phyloP scores from a whole-genome alignment of 345 rosid genomes.

The Linum lewisii region DNA sequence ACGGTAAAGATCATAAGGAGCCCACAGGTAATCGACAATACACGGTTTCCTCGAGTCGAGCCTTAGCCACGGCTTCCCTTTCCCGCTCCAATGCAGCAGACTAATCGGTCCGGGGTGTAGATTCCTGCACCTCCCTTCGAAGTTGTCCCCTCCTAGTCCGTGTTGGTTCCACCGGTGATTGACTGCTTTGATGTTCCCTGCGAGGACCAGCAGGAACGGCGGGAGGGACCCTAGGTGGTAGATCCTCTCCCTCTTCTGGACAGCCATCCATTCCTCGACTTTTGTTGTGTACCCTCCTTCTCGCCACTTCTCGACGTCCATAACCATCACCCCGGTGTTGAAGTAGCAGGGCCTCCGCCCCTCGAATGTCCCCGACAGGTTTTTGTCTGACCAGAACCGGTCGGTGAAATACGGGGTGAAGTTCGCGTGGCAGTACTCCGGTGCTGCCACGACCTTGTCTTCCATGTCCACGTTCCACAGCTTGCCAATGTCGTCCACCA shows the following conservation, averaged over 20 bases:
- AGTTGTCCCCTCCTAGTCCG: conserved; percentile 60
- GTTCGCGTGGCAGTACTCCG: conserved; percentile 58
- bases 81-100: conserved; percentile 66
- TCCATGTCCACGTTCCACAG: conserved; percentile 47
- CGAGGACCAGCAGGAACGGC: conserved; percentile 50
- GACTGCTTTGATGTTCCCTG: conserved; percentile 51
- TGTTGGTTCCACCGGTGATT: conserved; percentile 69
- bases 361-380: conserved; percentile 29
- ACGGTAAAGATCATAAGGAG: conserved; percentile 56
- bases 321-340: conserved; percentile 63
- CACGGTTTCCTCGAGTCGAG: conserved; percentile 52
- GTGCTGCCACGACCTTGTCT: conserved; percentile 50
- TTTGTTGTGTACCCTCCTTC: conserved; percentile 32
- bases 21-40: conserved; percentile 56
- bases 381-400: conserved; percentile 41
- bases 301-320: conserved; percentile 55
- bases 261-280: conserved; percentile 52
- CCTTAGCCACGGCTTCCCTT: conserved; percentile 64
- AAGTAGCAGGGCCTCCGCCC: conserved; percentile 55
- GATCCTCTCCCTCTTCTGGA: conserved; percentile 49
- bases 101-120: conserved; percentile 69
- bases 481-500: conserved; percentile 47
- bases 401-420: conserved; percentile 44
- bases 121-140: conserved; percentile 46
- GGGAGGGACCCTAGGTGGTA: conserved; percentile 61